Percentiles rank a stretch among this genome's conserved stretches.
Conservation (phyloP, 164 flowering plant species). For the Tetrastigma voinierianum region DNA sequence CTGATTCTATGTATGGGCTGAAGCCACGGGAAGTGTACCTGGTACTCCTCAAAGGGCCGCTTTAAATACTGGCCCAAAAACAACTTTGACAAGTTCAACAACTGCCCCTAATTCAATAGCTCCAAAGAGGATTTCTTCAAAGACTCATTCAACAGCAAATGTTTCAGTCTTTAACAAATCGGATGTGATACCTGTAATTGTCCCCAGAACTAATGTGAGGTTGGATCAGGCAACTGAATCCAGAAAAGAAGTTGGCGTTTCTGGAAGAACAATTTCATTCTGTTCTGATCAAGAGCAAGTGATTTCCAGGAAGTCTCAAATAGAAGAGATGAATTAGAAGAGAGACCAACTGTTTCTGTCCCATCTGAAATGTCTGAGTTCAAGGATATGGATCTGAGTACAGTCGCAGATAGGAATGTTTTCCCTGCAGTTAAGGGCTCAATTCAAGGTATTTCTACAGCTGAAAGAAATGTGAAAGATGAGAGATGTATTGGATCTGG, state of each 20-base stretch:
- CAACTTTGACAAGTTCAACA: constrained; percentile 29
- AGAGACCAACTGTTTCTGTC: constrained; percentile 32
- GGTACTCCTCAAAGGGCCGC: constrained; percentile 77
- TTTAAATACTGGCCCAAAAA: constrained; percentile 40
- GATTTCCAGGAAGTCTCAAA: constrained; percentile 52
- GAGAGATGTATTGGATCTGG: constrained; percentile 36
- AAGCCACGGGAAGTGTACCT: constrained; percentile 70
- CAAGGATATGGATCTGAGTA: constrained; percentile 38
- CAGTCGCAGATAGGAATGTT: constrained; percentile 38
- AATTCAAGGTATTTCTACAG: constrained; percentile 22
- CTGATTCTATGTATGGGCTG: constrained; percentile 20
- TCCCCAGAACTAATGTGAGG: constrained; percentile 58
- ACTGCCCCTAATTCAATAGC: constrained; percentile 41
- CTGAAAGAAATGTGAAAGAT: constrained; percentile 51
- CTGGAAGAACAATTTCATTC: constrained; percentile 54
- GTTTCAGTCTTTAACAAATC: constrained; percentile 47
- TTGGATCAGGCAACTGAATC: constrained; percentile 58
- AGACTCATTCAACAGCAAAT: constrained; percentile 46
- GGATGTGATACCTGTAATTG: constrained; percentile 79
- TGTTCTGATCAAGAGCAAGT: constrained; percentile 52
- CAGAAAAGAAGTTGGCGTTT: constrained; percentile 51
- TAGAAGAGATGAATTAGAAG: constrained; percentile 59
- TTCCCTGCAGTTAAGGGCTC: constrained; percentile 36
- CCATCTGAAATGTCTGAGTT: constrained; percentile 36
- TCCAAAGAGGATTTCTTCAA: constrained; percentile 47